Percentiles rank a stretch among this genome's conserved stretches.
These are phyloP conservation scores for Lichtheimia ornata DNA, from an alignment of 371 early-diverging fungal species.

Conservation along the genomic window DNA sequence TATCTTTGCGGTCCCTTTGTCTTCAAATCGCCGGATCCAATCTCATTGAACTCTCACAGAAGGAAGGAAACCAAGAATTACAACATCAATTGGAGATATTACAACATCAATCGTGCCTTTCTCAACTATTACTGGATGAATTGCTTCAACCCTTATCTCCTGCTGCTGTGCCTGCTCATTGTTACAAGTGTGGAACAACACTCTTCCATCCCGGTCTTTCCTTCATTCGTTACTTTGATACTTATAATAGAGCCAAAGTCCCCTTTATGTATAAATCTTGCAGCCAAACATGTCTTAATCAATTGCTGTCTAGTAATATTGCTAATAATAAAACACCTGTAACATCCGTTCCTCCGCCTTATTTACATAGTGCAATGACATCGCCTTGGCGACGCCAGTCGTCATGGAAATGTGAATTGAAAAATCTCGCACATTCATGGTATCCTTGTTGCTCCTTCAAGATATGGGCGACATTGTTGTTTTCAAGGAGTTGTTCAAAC, in stretches of 20 bases:
- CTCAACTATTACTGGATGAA: constrained; percentile 7
- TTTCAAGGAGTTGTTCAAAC: constrained; percentile 57
- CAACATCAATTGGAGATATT: too few species aligned
- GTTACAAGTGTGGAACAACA: constrained; percentile 9
- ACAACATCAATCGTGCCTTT: constrained; percentile 5
- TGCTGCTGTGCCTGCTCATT: not conserved
- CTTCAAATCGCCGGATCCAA: constrained; percentile 9
- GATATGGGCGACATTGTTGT: not conserved
- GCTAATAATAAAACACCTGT: not conserved
- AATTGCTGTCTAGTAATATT: not conserved
- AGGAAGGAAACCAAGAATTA: not conserved
- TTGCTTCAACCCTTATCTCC: constrained; percentile 5
- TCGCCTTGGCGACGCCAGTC: constrained; percentile 82
- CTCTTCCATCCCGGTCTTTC: constrained; percentile 16
- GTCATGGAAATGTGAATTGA: constrained; percentile 87
- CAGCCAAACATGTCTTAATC: constrained; percentile 18
- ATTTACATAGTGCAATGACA: constrained; percentile 68
- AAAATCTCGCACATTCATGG: constrained; percentile 75
- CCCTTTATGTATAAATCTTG: constrained; percentile 15
- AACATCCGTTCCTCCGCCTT: not conserved
- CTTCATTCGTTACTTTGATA: constrained; percentile 9
- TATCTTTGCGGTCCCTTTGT: constrained; percentile 9
- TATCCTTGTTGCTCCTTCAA: constrained; percentile 21
- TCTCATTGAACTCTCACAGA: not conserved
- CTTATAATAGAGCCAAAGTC: not conserved